Evolutionary conservation across 345 rosid species (phyloP).

Genomic region (Geranium brycei): DNA sequence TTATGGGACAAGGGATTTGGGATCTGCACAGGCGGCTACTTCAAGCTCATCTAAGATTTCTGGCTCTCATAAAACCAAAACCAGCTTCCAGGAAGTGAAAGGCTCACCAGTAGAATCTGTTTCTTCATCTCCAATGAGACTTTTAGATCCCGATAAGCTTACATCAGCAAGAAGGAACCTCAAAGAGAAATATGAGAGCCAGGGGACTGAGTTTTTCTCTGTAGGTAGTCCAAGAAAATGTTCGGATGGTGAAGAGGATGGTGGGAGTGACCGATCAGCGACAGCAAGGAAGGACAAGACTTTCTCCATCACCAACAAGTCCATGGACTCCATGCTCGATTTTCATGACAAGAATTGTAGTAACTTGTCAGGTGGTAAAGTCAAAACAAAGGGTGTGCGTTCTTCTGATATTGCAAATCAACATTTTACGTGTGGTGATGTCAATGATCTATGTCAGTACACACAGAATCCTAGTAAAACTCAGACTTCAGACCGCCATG

Average conservation of each 20-base stretch:
- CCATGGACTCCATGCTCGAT: conserved; percentile 35
- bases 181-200: conserved; percentile 25
- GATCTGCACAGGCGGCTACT: conserved; percentile 41
- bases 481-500: conserved; percentile 18
- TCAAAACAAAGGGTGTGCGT: conserved; percentile 26
- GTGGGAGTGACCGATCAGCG: conserved; percentile 48
- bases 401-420: conserved; percentile 29
- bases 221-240: conserved; percentile 34
- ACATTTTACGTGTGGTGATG: conserved; percentile 23
- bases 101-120: conserved; percentile 83
- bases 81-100: conserved; percentile 47
- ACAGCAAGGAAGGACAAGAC: conserved; percentile 30
- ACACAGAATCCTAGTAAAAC: conserved; percentile 16
- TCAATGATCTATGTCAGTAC: conserved; percentile 30
- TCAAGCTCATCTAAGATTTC: conserved; percentile 88
- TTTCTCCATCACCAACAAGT: conserved; percentile 18
- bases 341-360: conserved; percentile 29
- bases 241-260: conserved; percentile 53
- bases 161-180: conserved; percentile 24
- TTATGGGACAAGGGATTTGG: conserved; percentile 39
- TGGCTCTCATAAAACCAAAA: conserved; percentile 58
- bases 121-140: conserved; percentile 71
- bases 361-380: conserved; percentile 27
- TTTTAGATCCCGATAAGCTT: conserved; percentile 31
- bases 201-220: conserved; percentile 27